Conservation (phyloP, 108 stramenopile genomes). For the Conticribra guillardii region DNA sequence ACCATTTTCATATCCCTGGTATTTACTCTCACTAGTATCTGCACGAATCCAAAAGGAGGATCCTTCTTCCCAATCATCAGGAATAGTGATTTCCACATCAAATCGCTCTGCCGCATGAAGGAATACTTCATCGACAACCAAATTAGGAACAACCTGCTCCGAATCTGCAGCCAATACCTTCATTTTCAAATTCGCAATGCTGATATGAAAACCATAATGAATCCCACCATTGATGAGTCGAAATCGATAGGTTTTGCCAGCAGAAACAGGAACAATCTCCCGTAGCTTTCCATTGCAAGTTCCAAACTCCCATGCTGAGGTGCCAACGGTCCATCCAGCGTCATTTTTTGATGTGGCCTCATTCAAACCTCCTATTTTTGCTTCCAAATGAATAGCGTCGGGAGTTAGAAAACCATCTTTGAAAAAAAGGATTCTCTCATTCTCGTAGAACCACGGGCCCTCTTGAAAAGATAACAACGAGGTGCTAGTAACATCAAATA, state of each 20-base stretch:
- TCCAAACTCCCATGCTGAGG: conserved; percentile 9
- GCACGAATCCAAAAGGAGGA: conserved; percentile 22
- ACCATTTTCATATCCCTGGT: conserved; percentile 26
- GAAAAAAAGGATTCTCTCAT: too few relatives aligned
- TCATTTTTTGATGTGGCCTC: too few relatives aligned
- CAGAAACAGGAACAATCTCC: conserved; percentile 19
- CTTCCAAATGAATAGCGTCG: too few relatives aligned
- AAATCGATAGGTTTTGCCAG: conserved; percentile 18
- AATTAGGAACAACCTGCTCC: conserved; percentile 11
- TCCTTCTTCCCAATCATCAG: conserved; percentile 11
- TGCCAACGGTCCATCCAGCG: conserved; percentile 3
- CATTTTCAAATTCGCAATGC: conserved; percentile 18
- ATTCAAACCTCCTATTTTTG: too few relatives aligned
- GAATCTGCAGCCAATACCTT: conserved; percentile 26
- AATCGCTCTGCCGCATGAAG: conserved; percentile 14
- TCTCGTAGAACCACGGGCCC: too few relatives aligned
- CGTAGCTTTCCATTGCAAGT: conserved; percentile 29
- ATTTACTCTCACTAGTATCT: conserved; percentile 5
- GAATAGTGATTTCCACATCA: conserved; percentile 18
- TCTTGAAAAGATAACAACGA: too few relatives aligned
- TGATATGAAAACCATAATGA: conserved; percentile 6
- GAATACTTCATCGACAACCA: conserved; percentile 17
- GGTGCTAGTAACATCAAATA: too few relatives aligned
- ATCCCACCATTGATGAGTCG: conserved; percentile 16
- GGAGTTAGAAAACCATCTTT: too few relatives aligned